A percentile compares a stretch with the other conserved stretches of the same genome.
phyloP scores from a whole-genome alignment of 2,329 filamentous ascomycete genomes.

The Aspergillus ibericus region DNA sequence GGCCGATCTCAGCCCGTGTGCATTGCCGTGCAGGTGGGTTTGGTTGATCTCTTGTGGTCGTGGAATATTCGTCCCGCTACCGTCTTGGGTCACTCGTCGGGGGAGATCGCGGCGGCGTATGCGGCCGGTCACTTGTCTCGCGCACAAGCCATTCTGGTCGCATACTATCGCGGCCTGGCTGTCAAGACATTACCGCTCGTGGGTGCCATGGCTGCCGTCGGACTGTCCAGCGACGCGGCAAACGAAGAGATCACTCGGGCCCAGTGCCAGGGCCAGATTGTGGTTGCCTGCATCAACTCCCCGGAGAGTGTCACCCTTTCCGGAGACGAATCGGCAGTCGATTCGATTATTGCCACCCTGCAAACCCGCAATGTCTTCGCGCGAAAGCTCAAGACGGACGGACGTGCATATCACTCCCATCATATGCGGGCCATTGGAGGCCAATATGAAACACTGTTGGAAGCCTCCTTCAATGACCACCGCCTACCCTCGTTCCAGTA shows the following conservation, averaged over 20 bases:
- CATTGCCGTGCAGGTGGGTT: conserved; percentile 30
- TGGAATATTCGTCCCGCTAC: conserved; percentile 26
- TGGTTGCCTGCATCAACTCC: conserved; percentile 42
- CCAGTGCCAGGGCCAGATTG: conserved; percentile 1
- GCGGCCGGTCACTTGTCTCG: conserved; percentile 1
- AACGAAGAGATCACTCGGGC: neutral
- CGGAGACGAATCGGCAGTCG: conserved; percentile 30
- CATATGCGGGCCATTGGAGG: conserved; percentile 19
- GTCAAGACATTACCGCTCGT: neutral
- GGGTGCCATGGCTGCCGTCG: conserved; percentile 24
- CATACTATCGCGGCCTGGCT: conserved; percentile 7
- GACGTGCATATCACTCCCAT: conserved; percentile 29
- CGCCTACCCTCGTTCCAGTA: neutral
- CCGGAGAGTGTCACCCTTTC: conserved; percentile 39
- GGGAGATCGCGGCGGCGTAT: conserved; percentile 30
- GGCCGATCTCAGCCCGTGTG: conserved; percentile 11
- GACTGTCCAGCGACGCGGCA: conserved; percentile 1
- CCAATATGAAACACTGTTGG: neutral
- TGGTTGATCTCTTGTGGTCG: conserved; percentile 28
- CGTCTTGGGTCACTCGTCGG: conserved; percentile 33
- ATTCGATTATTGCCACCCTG: conserved; percentile 16
- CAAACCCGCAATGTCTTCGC: conserved; percentile 20
- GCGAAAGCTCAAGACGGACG: conserved; percentile 18
- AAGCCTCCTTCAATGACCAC: neutral
- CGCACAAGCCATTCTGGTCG: conserved; percentile 7